Conservation (phyloP, 1,284 basidiomycete genomes). For the Cutaneotrichosporon dermatis region DNA sequence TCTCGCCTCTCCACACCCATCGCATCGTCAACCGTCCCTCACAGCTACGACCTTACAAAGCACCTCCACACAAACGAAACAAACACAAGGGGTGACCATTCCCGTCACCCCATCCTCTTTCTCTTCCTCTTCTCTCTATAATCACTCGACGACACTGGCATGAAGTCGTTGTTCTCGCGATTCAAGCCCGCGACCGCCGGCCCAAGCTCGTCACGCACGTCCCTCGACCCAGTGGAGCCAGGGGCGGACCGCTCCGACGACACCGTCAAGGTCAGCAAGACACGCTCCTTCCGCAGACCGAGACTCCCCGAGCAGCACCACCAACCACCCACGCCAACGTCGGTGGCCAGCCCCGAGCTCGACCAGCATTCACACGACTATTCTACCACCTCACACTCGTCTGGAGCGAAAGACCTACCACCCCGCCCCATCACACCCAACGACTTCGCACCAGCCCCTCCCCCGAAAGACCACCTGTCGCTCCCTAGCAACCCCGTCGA, state of each 20-base stretch:
- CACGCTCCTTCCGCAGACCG: background rate
- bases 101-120: background rate
- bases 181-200: conserved; percentile 19
- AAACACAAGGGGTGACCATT: background rate
- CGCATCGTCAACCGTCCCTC: too few species aligned
- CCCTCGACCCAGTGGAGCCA: background rate
- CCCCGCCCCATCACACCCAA: conserved; percentile 2
- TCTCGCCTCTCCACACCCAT: too few species aligned
- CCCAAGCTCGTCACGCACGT: conserved; percentile 5
- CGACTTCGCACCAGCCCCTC: background rate
- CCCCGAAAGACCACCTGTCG: background rate
- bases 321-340: too few species aligned
- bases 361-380: background rate
- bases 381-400: background rate
- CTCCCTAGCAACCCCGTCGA: background rate
- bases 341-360: too few species aligned
- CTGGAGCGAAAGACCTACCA: background rate
- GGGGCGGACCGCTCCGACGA: conserved; percentile 7
- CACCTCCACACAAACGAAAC: background rate
- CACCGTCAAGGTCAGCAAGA: conserved; percentile 6
- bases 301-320: background rate
- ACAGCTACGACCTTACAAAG: too few species aligned
- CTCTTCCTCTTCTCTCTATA: background rate
- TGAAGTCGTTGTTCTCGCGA: conserved; percentile 35
- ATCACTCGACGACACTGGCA: conserved; percentile 3